A percentile compares a stretch with the other conserved stretches of the same genome.
phyloP scores from a whole-genome alignment of 345 rosid species.

The Xanthoceras sorbifolium region DNA sequence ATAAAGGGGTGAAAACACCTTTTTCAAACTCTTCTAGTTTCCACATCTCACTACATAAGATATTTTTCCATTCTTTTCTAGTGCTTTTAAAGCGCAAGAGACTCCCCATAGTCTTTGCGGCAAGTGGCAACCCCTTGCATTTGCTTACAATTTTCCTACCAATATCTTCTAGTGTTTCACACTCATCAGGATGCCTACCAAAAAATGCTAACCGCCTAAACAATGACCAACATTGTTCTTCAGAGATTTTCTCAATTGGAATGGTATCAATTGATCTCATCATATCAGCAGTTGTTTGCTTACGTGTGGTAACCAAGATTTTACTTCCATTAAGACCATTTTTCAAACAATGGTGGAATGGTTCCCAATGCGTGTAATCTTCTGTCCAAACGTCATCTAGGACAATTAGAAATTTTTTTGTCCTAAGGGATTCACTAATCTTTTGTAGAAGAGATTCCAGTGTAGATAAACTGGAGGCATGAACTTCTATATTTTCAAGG shows the following conservation, averaged over 20 bases:
- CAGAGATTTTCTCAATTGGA: too few species aligned
- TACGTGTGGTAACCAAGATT: neutral
- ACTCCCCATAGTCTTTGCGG: neutral
- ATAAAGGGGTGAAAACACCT: neutral
- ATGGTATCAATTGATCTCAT: neutral
- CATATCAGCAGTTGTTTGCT: neutral
- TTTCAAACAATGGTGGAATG: neutral
- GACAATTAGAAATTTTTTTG: neutral
- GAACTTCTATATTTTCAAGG: neutral
- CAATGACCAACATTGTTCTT: neutral
- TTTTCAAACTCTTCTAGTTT: neutral
- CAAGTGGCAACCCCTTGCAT: neutral
- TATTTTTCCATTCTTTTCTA: neutral
- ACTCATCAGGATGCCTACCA: neutral
- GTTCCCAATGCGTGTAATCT: neutral
- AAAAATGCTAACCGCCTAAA: neutral
- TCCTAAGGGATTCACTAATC: too few species aligned
- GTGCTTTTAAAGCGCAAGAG: neutral
- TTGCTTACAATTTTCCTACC: neutral
- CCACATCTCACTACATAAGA: neutral
- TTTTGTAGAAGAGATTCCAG: slow-evolving; percentile 13
- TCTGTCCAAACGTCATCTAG: neutral
- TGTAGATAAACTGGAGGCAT: neutral
- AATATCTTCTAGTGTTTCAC: neutral
- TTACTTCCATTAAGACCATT: neutral